Base-by-base conservation (phyloP, 495 filamentous ascomycete species). In the Aspergillus wentii region DNA sequence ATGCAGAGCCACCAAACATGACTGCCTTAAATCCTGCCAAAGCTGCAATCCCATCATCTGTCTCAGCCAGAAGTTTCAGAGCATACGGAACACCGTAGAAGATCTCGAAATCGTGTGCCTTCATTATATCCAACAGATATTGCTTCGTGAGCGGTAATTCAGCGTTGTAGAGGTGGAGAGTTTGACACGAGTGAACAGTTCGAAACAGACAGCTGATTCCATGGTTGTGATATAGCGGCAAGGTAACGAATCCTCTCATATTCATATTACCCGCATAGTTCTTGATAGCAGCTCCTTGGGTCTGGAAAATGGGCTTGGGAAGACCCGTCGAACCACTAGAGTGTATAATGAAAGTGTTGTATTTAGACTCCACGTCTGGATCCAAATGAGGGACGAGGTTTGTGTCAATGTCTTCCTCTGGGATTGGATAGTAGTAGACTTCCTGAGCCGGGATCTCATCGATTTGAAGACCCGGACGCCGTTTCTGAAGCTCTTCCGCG, bases 311-410 rank as follows among this genome's bases (percentile, higher is more conserved):
- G 1, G 76, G 71, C 42, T 80, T 80, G 2, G 77, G 77, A n/a
- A 77, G 61, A 2, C 77, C 76, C 4, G 76, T 80, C 4, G 71
- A 76, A 3, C 77, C 76, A 27, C 73, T 76, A 0, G 74, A 79
- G 50, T 79, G 78, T 32, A 73, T 51, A 13, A 80, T 78, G 54
- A 71, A 64, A 5, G 62, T 54, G 17, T 61, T 48, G 41, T 71
- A 64, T 20, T 62, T 52, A 13, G 40, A 30, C 34, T 59, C 56
- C 8, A 18, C 18, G 2, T 19, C 35, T 5, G 44, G 40, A 11
- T 59, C 52, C 10, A 59, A 33, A 21, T 44, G 35, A 4, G 44
- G 40, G 2, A 34, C 18, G 15, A 54, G 35, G 21, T 49, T 49
- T 4, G 50, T 54, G 43, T 49, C 46, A 16, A 42, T 22, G 9